These are phyloP conservation scores for Tetratostichococcus sp. DNA, from an alignment of 139 green algal species.

Conservation along the genomic window DNA sequence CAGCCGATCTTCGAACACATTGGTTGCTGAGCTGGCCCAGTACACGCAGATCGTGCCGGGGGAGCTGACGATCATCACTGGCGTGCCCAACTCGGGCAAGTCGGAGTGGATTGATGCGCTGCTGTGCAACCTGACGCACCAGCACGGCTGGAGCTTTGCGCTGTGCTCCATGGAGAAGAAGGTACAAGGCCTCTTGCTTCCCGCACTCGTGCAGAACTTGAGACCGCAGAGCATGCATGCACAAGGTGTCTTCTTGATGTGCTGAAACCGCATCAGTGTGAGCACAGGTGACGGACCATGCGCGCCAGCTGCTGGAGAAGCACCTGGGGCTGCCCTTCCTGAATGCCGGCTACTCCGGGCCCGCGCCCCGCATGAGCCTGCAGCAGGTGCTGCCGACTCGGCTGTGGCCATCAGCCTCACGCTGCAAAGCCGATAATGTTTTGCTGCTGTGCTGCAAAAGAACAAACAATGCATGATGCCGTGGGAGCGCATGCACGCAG, in stretches of 20 bases:
- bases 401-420: no score
- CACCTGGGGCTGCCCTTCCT: slow-evolving; percentile 71
- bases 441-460: no score
- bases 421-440: no score
- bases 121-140: slow-evolving; percentile 74
- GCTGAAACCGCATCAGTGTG: neutral
- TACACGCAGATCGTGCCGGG: slow-evolving; percentile 66
- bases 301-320: slow-evolving; percentile 88
- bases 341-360: slow-evolving; percentile 35
- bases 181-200: slow-evolving; percentile 3
- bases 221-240: no score
- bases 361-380: slow-evolving; percentile 36
- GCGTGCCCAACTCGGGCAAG: slow-evolving; percentile 95
- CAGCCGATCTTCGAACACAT: no score
- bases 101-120: slow-evolving; percentile 96
- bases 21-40: no score
- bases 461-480: no score
- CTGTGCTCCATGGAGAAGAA: slow-evolving; percentile 89
- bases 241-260: neutral
- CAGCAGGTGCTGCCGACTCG: neutral
- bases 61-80: slow-evolving; percentile 94
- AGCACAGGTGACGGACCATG: slow-evolving; percentile 62
- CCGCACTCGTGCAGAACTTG: no score
- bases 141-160: slow-evolving; percentile 83
- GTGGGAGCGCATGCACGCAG: slow-evolving; percentile 22